Conservation (phyloP, 1,284 basidiomycete species). For the Omphalotus olearius region DNA sequence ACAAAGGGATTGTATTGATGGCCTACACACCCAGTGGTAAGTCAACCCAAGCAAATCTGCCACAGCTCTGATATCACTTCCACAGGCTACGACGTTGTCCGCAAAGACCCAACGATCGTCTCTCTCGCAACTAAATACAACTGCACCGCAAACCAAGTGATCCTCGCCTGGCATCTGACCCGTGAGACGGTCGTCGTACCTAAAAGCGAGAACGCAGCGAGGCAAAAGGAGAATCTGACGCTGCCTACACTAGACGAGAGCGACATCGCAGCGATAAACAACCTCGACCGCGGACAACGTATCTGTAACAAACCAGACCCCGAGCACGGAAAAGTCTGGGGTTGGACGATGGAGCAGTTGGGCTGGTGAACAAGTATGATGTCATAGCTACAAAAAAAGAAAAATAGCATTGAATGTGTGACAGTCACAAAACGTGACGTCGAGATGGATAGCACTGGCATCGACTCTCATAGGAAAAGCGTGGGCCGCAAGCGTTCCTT, state of each 20-base stretch:
- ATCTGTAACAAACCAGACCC: slow-evolving; percentile 28
- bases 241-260: slow-evolving; percentile 27
- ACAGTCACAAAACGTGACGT: too few species aligned
- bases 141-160: slow-evolving; percentile 35
- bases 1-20: slow-evolving; percentile 19
- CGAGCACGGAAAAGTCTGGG: slow-evolving; percentile 26
- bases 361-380: slow-evolving; percentile 24
- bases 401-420: too few species aligned
- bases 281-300: slow-evolving; percentile 28
- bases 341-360: slow-evolving; percentile 29
- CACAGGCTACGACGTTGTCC: slow-evolving; percentile 34
- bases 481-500: slow-evolving; percentile 8
- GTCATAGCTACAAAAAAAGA: too few species aligned
- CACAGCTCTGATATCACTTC: not conserved
- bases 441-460: too few species aligned
- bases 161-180: slow-evolving; percentile 42
- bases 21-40: slow-evolving; percentile 23
- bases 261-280: slow-evolving; percentile 29
- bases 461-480: slow-evolving; percentile 1
- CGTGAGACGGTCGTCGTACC: slow-evolving; percentile 36
- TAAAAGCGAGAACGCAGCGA: slow-evolving; percentile 34
- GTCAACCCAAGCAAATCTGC: not conserved
- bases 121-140: slow-evolving; percentile 38
- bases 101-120: slow-evolving; percentile 34
- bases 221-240: slow-evolving; percentile 42